Evolutionary conservation across 139 green algal genomes (phyloP).

Genomic region (Yamagishiella unicocca): DNA sequence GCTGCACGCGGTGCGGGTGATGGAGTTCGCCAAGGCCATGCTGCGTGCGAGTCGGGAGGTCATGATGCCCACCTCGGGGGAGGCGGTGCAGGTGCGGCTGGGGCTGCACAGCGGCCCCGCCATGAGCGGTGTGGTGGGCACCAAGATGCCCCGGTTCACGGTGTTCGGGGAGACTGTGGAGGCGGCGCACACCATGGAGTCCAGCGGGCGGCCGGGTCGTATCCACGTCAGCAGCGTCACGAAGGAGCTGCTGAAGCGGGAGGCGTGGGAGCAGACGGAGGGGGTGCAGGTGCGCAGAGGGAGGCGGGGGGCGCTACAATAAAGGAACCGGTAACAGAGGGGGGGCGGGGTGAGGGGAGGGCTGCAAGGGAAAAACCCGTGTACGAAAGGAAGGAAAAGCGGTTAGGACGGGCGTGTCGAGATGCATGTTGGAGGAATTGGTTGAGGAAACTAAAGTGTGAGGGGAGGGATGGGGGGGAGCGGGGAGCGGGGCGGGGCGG

Average conservation of each 20-base stretch:
- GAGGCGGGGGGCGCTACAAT: background rate
- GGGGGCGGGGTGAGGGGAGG: background rate
- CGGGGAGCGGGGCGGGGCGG: no score
- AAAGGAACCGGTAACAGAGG: no score
- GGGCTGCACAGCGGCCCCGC: constrained; percentile 44
- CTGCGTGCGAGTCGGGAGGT: constrained; percentile 9
- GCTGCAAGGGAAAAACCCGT: background rate
- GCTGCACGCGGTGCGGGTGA: constrained; percentile 50
- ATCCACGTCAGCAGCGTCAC: constrained; percentile 46
- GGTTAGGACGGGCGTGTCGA: no score
- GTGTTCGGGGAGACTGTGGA: constrained; percentile 57
- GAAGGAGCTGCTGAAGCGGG: constrained; percentile 7
- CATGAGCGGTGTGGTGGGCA: constrained; percentile 47
- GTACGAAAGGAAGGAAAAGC: no score
- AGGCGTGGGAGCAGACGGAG: constrained; percentile 34
- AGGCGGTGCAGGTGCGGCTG: constrained; percentile 31
- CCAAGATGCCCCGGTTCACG: constrained; percentile 41
- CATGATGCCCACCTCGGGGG: constrained; percentile 14
- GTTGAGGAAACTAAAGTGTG: background rate
- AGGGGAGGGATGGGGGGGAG: background rate
- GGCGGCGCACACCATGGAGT: constrained; percentile 52
- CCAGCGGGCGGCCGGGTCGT: constrained; percentile 20
- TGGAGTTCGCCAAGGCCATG: constrained; percentile 57
- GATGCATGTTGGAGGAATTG: no score
- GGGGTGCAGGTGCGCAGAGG: constrained; percentile 26